Evolutionary conservation across 2,329 filamentous ascomycete genomes (phyloP).

Genomic region (Dactylellina sp.): DNA sequence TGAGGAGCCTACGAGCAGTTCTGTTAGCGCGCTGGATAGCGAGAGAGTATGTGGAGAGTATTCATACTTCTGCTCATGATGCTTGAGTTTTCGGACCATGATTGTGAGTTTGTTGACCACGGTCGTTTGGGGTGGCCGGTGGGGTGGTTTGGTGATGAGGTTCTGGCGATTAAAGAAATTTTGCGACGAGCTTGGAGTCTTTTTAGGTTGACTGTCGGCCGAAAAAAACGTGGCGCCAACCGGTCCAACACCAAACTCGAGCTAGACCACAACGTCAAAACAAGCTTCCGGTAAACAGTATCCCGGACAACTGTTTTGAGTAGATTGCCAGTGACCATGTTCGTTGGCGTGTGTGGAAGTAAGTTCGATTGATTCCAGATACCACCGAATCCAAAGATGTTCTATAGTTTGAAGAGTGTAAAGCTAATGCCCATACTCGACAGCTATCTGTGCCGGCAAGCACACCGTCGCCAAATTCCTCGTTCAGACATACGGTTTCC

Average conservation of each 20-base stretch:
- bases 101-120: constrained; percentile 58
- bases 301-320: not conserved
- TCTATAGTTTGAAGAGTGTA: not conserved
- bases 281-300: not conserved
- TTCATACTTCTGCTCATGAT: constrained; percentile 85
- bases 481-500: constrained; percentile 84
- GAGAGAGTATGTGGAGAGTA: constrained; percentile 10
- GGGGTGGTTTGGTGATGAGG: constrained; percentile 11
- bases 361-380: constrained; percentile 7
- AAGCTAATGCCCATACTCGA: constrained; percentile 10
- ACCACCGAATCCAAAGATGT: not conserved
- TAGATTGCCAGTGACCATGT: constrained; percentile 29
- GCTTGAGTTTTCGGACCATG: constrained; percentile 96
- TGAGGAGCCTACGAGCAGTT: constrained; percentile 72
- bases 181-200: constrained; percentile 33
- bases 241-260: constrained; percentile 46
- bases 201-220: constrained; percentile 30
- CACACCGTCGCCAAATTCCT: constrained; percentile 89
- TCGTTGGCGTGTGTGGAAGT: constrained; percentile 53
- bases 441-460: constrained; percentile 83
- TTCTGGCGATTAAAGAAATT: constrained; percentile 41
- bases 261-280: not conserved
- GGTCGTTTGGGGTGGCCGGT: constrained; percentile 6
- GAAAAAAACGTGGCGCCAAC: constrained; percentile 34
- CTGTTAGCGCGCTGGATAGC: constrained; percentile 26